Evolutionary conservation across 257 asterid genomes (phyloP).

Genomic region (Lantana camara): DNA sequence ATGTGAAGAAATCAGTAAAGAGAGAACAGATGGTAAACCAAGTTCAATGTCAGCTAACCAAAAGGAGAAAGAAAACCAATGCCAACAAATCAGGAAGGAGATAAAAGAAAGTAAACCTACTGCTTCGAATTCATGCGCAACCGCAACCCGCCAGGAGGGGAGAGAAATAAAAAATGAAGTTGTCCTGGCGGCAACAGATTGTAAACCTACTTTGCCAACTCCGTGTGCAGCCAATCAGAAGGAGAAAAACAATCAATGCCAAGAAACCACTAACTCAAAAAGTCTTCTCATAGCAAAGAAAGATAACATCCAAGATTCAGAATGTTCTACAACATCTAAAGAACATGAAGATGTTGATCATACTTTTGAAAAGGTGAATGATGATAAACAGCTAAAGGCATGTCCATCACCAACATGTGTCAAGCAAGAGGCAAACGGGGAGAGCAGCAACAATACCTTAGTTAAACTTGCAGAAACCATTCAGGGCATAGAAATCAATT

Average conservation of each 20-base stretch:
- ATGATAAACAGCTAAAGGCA: constrained; percentile 21
- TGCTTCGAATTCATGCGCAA: too few species aligned
- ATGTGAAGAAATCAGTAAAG: too few species aligned
- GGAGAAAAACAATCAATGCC: constrained; percentile 28
- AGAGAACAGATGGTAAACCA: too few species aligned
- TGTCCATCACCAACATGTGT: constrained; percentile 24
- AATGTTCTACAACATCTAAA: constrained; percentile 24
- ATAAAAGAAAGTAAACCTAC: too few species aligned
- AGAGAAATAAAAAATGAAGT: constrained; percentile 5
- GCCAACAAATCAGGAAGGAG: too few species aligned
- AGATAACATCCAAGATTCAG: constrained; percentile 26
- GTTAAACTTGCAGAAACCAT: constrained; percentile 22
- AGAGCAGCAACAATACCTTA: constrained; percentile 21
- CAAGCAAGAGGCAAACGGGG: constrained; percentile 29
- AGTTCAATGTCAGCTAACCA: too few species aligned
- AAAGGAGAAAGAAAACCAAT: too few species aligned
- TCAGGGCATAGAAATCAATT: not conserved
- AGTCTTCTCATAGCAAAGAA: constrained; percentile 16
- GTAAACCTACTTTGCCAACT: constrained; percentile 25
- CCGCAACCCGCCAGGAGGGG: too few species aligned
- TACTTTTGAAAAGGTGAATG: constrained; percentile 20
- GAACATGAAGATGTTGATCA: constrained; percentile 19
- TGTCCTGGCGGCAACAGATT: constrained; percentile 23
- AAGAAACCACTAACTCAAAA: constrained; percentile 22
- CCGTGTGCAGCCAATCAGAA: constrained; percentile 18